Evolutionary conservation across 306 rosid species (phyloP), one percentile per base, ranked within the genome.

Genomic region (Castanea crenata): DNA sequence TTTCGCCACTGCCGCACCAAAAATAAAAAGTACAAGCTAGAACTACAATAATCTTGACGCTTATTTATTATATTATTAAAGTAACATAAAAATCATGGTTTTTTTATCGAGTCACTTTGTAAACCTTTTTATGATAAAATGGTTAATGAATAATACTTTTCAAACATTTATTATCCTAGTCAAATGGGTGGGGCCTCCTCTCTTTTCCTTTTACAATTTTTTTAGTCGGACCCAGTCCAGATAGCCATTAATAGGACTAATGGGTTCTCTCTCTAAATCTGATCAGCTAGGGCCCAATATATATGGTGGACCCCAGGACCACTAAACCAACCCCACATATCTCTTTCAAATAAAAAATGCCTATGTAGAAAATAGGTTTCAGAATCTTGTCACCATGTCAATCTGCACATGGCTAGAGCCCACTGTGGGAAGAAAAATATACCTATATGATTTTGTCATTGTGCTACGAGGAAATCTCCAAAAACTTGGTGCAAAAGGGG

Each of bases 371-470:
- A 67, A 67, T 34, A 67, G 25, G 21, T 32, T 67, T 32, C 27
- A 8, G 25, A 10, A 46, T 67, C 21, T 32, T 19, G 34, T 16
- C 51, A 16, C 88, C 92, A 85, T 85, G 88, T 84, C 87, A 85
- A 87, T 61, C 1, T 67, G 91, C 96, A 87, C 97, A 84, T 82
- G 95, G 86, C 83, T 21, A 75, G 83, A 83, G 85, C 79, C 76
- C 78, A 80, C 76, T 74, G 49, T 35, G 49, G 70, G n/a, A 31
- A 71, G 70, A 65, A 74, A 51, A 51, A 62, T 67, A 69, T 75
- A 57, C 76, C 75, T 74, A 82, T 12, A 49, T 11, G 54, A 49
- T 49, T 10, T 49, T 49, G 54, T 87, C 84, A 85, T 84, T 85
- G 75, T 77, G 74, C 75, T 58, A 78, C 55, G 54, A 83, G 84